phyloP scores from a whole-genome alignment of 768 basidiomycete genomes.

The Sutorius australiensis region DNA sequence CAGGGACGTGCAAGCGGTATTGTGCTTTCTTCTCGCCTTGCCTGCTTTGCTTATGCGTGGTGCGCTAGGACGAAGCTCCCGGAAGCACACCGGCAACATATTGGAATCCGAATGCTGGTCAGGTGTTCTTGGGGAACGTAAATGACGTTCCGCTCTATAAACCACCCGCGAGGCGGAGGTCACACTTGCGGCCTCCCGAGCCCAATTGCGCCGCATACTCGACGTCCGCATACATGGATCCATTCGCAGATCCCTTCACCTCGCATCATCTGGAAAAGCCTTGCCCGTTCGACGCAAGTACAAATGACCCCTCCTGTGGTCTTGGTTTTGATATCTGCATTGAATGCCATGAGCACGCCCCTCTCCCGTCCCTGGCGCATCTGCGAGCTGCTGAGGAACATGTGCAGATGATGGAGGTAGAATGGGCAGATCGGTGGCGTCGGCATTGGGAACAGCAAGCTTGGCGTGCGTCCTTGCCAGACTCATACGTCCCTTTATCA shows the following conservation, averaged over 20 bases:
- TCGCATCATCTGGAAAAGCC: slow-evolving; percentile 17
- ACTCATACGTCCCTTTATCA: not conserved
- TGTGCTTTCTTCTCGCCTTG: not conserved
- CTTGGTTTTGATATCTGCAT: slow-evolving; percentile 82
- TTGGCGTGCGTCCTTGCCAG: not conserved
- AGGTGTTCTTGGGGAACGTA: slow-evolving; percentile 79
- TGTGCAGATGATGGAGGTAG: slow-evolving; percentile 56
- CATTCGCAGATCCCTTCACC: slow-evolving; percentile 15
- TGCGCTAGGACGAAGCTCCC: slow-evolving; percentile 17
- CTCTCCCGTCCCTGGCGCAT: slow-evolving; percentile 64
- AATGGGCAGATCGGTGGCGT: slow-evolving; percentile 53
- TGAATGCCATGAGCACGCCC: slow-evolving; percentile 80
- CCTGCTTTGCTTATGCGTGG: not conserved
- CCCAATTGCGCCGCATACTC: not conserved
- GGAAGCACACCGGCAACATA: slow-evolving; percentile 38
- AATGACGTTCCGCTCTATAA: slow-evolving; percentile 65
- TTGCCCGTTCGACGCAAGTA: slow-evolving; percentile 33
- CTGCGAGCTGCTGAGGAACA: slow-evolving; percentile 76
- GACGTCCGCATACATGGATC: slow-evolving; percentile 12
- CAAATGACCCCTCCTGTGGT: slow-evolving; percentile 47
- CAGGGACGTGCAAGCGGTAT: slow-evolving; percentile 10
- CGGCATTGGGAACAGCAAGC: slow-evolving; percentile 21
- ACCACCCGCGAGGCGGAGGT: slow-evolving; percentile 18
- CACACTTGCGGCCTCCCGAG: not conserved
- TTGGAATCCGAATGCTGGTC: slow-evolving; percentile 58